These are phyloP conservation scores for Pholiota conissans DNA, from an alignment of 768 basidiomycete species.

Conservation along the genomic window DNA sequence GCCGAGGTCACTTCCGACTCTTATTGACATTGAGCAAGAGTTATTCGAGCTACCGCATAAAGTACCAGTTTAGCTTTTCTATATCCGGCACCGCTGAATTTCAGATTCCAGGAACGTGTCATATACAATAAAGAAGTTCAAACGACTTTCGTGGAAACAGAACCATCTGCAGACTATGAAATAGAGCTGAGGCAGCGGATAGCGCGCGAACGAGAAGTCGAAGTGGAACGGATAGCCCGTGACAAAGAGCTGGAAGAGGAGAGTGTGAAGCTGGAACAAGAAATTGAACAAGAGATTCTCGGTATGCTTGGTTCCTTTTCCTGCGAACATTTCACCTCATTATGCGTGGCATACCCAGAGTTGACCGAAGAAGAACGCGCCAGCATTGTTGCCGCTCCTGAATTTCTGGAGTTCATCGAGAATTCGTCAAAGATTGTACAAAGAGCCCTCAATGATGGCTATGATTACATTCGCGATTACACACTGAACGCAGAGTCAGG, in stretches of 20 bases:
- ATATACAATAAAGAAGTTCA: slow-evolving; percentile 86
- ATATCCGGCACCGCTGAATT: neutral
- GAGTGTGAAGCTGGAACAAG: slow-evolving; percentile 78
- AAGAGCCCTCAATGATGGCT: slow-evolving; percentile 90
- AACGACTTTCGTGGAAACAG: slow-evolving; percentile 66
- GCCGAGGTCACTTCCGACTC: slow-evolving; percentile 67
- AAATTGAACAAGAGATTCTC: slow-evolving; percentile 85
- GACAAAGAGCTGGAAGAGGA: slow-evolving; percentile 85
- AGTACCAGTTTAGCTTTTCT: slow-evolving; percentile 38
- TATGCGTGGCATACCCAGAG: slow-evolving; percentile 43
- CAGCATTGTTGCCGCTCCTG: slow-evolving; percentile 82
- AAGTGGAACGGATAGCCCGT: slow-evolving; percentile 52
- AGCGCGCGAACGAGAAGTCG: slow-evolving; percentile 61
- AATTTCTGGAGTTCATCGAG: slow-evolving; percentile 93
- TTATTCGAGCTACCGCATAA: slow-evolving; percentile 88
- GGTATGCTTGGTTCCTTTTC: slow-evolving; percentile 38
- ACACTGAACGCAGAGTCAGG: slow-evolving; percentile 85
- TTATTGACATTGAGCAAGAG: slow-evolving; percentile 89
- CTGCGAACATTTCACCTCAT: neutral
- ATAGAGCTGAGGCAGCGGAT: slow-evolving; percentile 77
- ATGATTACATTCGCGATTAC: slow-evolving; percentile 97
- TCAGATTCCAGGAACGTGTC: slow-evolving; percentile 59
- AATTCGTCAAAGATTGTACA: slow-evolving; percentile 94
- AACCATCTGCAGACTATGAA: slow-evolving; percentile 51
- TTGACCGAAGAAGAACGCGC: slow-evolving; percentile 84